These are phyloP conservation scores for Phyllachora maydis DNA, from an alignment of 2,329 filamentous ascomycete species.

Conservation along the genomic window DNA sequence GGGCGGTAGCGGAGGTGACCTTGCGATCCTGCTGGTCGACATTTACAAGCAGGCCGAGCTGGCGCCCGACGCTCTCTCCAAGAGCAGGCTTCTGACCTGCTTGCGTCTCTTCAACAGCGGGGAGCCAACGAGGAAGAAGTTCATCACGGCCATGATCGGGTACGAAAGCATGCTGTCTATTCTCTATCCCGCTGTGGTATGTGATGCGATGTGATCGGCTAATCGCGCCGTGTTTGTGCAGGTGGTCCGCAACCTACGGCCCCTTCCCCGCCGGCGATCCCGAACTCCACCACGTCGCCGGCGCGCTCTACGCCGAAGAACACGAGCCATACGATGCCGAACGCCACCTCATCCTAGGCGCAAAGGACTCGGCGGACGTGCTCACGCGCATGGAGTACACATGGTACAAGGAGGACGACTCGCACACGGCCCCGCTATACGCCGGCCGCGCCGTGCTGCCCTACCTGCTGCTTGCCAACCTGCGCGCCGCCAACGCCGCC, in stretches of 20 bases:
- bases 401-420: conserved; percentile 82
- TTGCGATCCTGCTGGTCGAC: conserved; percentile 73
- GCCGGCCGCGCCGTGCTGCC: conserved; percentile 73
- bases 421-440: conserved; percentile 73
- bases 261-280: conserved; percentile 83
- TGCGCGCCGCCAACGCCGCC: conserved; percentile 70
- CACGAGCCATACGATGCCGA: conserved; percentile 88
- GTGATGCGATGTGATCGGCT: too few relatives aligned
- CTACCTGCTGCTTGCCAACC: conserved; percentile 76
- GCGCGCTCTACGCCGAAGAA: conserved; percentile 77
- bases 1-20: conserved; percentile 77
- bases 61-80: conserved; percentile 51
- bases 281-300: conserved; percentile 82
- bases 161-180: too few relatives aligned
- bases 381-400: conserved; percentile 72
- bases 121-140: conserved; percentile 86
- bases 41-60: conserved; percentile 78
- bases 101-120: conserved; percentile 60
- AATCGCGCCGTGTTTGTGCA: conserved; percentile 8
- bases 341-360: conserved; percentile 71
- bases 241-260: conserved; percentile 72
- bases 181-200: neutral
- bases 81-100: conserved; percentile 57
- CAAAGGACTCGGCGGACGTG: conserved; percentile 65
- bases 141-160: conserved; percentile 67